A percentile compares a stretch with the other conserved stretches of the same genome.
phyloP scores from a whole-genome alignment of 768 basidiomycete genomes.

The Leccinum fibrillosum region DNA sequence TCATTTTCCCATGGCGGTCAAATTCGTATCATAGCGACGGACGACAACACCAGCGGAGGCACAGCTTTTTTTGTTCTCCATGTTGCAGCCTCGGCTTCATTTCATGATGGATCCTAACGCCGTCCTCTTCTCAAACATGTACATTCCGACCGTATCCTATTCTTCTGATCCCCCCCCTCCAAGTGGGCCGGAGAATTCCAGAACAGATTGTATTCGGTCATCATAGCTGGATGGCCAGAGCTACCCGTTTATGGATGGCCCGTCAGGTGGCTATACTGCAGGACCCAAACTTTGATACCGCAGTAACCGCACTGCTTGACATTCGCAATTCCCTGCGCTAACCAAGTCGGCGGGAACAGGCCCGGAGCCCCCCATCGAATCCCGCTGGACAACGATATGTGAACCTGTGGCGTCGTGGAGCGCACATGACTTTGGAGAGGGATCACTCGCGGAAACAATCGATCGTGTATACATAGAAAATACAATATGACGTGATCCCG shows the following conservation, averaged over 20 bases:
- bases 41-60: conserved; percentile 2
- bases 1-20: conserved; percentile 24
- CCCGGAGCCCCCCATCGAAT: neutral
- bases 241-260: conserved; percentile 17
- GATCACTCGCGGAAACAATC: conserved; percentile 1
- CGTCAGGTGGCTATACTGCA: conserved; percentile 4
- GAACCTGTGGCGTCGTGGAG: conserved; percentile 25
- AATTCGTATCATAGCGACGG: conserved; percentile 24
- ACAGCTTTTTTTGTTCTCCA: neutral
- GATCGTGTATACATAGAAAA: neutral
- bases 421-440: conserved; percentile 5
- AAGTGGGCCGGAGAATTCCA: neutral
- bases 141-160: conserved; percentile 3
- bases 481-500: neutral
- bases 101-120: conserved; percentile 8
- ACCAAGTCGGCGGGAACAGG: neutral
- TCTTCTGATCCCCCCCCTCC: neutral
- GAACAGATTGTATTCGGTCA: conserved; percentile 6
- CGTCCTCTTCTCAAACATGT: conserved; percentile 12
- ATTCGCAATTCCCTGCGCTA: neutral
- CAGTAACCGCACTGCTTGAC: neutral
- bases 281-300: conserved; percentile 9
- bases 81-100: conserved; percentile 7
- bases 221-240: conserved; percentile 10
- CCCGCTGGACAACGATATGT: conserved; percentile 2